phyloP scores from a whole-genome alignment of 257 asterid species.

The Solanum pennellii region DNA sequence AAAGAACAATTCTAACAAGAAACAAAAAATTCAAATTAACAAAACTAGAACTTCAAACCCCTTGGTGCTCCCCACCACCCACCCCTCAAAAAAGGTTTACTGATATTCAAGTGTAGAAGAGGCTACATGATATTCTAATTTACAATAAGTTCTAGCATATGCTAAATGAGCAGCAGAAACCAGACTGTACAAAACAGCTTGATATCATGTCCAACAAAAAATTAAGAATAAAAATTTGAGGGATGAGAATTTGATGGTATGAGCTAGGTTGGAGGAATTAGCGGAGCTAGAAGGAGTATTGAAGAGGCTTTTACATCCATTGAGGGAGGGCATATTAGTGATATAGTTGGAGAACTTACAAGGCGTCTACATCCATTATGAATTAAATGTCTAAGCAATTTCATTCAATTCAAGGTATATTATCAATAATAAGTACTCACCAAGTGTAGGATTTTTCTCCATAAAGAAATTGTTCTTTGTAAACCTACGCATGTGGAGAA shows the following conservation, averaged over 20 bases:
- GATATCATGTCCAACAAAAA: neutral
- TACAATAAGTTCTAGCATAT: neutral
- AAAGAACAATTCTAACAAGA: neutral
- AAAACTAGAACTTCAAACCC: neutral
- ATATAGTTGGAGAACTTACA: neutral
- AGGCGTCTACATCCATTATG: neutral
- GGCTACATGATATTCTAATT: neutral
- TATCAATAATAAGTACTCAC: conserved; percentile 32
- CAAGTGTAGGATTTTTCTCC: conserved; percentile 96
- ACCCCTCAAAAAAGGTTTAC: neutral
- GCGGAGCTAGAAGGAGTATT: neutral
- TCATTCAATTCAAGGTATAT: neutral
- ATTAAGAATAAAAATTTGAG: neutral
- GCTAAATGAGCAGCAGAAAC: neutral
- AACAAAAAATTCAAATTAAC: neutral
- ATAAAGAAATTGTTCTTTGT: conserved; percentile 89
- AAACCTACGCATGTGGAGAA: conserved; percentile 85
- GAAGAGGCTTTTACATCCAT: neutral
- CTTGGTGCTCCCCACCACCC: neutral
- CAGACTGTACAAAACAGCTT: neutral
- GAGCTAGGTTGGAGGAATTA: neutral
- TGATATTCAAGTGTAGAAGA: neutral
- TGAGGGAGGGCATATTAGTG: neutral
- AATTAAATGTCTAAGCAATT: neutral
- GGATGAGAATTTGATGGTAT: neutral